phyloP scores from a whole-genome alignment of 768 basidiomycete species.

The Dioszegia hungarica region DNA sequence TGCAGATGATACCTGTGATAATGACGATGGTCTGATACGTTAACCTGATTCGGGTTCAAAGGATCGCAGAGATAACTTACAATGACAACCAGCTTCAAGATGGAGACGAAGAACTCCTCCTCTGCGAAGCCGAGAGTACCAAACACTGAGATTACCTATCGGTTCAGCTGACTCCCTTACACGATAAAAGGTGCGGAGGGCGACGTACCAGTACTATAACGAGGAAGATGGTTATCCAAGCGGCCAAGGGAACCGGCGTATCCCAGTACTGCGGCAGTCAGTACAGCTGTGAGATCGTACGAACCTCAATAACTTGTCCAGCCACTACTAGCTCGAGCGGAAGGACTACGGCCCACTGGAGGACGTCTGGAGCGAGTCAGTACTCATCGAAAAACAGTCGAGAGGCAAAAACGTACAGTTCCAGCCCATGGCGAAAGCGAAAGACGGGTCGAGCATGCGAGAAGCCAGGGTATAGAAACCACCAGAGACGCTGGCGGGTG shows the following conservation, averaged over 20 bases:
- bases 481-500: slow-evolving; percentile 66
- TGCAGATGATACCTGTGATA: slow-evolving; percentile 60
- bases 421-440: slow-evolving; percentile 51
- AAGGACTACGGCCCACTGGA: slow-evolving; percentile 38
- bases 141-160: slow-evolving; percentile 28
- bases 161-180: slow-evolving; percentile 52
- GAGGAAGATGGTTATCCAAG: slow-evolving; percentile 52
- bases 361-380: slow-evolving; percentile 13
- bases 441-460: slow-evolving; percentile 56
- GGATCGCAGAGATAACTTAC: too few relatives aligned
- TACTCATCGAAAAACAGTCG: neutral
- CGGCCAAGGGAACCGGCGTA: slow-evolving; percentile 25
- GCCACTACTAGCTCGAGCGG: slow-evolving; percentile 45
- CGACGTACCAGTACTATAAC: slow-evolving; percentile 55
- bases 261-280: too few relatives aligned
- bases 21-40: too few relatives aligned
- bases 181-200: slow-evolving; percentile 75
- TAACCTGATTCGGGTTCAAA: too few relatives aligned
- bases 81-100: slow-evolving; percentile 21
- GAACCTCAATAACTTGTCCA: slow-evolving; percentile 33
- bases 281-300: too few relatives aligned
- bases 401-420: slow-evolving; percentile 2
- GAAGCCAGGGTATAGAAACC: slow-evolving; percentile 56
- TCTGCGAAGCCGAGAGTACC: slow-evolving; percentile 45
- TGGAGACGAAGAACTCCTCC: slow-evolving; percentile 34